Conservation (phyloP, 148 eudicot genomes). For the Rhododendron ferrugineum region DNA sequence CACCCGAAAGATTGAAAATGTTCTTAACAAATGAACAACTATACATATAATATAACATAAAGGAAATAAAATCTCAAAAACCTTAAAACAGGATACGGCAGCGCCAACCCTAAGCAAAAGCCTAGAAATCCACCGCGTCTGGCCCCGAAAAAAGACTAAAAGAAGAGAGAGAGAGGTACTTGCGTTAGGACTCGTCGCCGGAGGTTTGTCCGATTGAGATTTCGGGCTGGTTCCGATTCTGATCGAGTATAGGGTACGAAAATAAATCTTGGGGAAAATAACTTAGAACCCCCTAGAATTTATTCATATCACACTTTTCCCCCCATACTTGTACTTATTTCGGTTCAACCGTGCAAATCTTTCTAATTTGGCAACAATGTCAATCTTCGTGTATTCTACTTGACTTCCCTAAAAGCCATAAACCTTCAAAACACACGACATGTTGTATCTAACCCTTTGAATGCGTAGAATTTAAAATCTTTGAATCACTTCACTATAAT, state of each 20-base stretch:
- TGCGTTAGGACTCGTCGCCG: neutral
- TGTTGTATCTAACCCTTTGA: neutral
- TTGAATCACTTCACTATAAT: neutral
- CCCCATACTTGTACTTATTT: neutral
- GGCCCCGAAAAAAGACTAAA: neutral
- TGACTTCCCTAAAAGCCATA: no score
- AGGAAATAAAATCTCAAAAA: neutral
- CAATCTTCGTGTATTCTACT: no score
- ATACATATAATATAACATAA: neutral
- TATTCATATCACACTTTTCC: neutral
- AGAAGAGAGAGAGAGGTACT: neutral
- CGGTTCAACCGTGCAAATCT: neutral
- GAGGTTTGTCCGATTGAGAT: neutral
- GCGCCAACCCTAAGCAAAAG: neutral
- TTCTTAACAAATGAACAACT: neutral
- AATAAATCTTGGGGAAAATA: neutral
- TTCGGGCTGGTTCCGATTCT: neutral
- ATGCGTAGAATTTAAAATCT: neutral
- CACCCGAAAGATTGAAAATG: neutral
- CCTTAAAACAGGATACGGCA: neutral
- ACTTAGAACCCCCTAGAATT: neutral
- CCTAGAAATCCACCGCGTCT: neutral
- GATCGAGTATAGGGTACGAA: neutral
- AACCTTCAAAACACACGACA: no score
- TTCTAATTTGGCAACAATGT: no score